phyloP scores from a whole-genome alignment of 1,139 yeast species.

The Hemisphaericaspora xylanilytica region DNA sequence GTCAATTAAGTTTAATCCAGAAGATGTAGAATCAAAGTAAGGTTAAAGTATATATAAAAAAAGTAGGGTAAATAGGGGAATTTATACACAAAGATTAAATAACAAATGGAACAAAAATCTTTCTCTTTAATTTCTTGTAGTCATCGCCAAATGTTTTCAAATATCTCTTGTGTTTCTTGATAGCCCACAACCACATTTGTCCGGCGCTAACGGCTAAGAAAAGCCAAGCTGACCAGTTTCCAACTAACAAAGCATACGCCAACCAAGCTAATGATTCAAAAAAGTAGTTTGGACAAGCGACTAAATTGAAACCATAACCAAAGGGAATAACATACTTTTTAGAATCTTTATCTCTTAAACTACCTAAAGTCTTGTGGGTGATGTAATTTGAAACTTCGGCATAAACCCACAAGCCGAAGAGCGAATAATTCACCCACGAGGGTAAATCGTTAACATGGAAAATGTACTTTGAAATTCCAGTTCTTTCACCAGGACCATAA shows the following conservation, averaged over 20 bases:
- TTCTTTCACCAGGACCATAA: conserved; percentile 52
- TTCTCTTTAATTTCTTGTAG: conserved; percentile 68
- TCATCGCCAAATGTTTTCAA: conserved; percentile 69
- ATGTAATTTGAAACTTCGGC: conserved; percentile 72
- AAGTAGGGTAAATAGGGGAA: background rate
- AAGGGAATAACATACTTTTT: conserved; percentile 41
- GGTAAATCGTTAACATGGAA: conserved; percentile 36
- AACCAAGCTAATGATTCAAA: conserved; percentile 82
- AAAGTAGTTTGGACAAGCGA: conserved; percentile 81
- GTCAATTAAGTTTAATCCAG: conserved; percentile 60
- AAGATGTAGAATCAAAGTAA: conserved; percentile 8
- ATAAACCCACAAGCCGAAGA: conserved; percentile 53
- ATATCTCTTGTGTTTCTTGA: conserved; percentile 67
- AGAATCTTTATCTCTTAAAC: conserved; percentile 48
- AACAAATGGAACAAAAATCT: conserved; percentile 56
- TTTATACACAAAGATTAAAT: conserved; percentile 6
- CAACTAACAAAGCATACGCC: conserved; percentile 62
- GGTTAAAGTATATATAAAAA: conserved; percentile 1
- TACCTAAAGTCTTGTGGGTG: conserved; percentile 61
- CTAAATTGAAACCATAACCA: conserved; percentile 46
- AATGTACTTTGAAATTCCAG: conserved; percentile 17
- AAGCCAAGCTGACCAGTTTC: conserved; percentile 73
- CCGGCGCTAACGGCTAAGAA: conserved; percentile 69
- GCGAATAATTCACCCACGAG: conserved; percentile 21
- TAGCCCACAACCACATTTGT: conserved; percentile 83